Evolutionary conservation across 2,329 filamentous ascomycete species (phyloP), one percentile per base, ranked within the genome.

Genomic region (Cryphonectria radicalis): DNA sequence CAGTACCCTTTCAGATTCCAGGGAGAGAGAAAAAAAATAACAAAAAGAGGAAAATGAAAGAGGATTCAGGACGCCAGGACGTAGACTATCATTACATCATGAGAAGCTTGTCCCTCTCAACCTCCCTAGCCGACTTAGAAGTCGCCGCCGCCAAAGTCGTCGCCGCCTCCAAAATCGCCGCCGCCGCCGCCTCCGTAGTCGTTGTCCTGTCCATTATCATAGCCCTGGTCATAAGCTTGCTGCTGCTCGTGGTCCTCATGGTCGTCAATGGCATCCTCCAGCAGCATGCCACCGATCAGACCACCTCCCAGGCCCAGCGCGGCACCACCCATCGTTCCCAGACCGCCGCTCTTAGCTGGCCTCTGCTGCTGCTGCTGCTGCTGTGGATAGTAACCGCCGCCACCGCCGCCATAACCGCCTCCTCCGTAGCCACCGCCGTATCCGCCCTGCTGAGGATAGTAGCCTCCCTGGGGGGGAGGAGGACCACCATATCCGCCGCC

Each of bases 281-380:
- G 81, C 76, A 97, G 73, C 73, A 89, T 88, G 69, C 94, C 94
- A 76, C 94, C 95, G 0, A 97, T 77, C 78, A 97, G 78, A 80
- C 94, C 94, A 74, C 92, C 94, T 75, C 94, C 94, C 4, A 93
- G 80, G 82, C 94, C 94, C 60, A 97, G 83, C 32, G 93, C 93
- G 11, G 91, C 89, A 67, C 91, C 93, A 64, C 93, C 93, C 1
- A 86, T 89, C 72, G 88, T 86, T n/a, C 93, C 93, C 82, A 95
- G 81, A 37, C 83, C 82, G 66, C 80, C 80, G 63, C 76, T 77
- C 1, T 75, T 75, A 70, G 74, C 74, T 73, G 85, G 83, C 42
- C 84, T 82, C 35, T 81, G 82, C 63, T 79, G 82, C 63, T 79
- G 82, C 63, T 79, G 82, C 63, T 79, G 75, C 76, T 84, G 85